These are phyloP conservation scores for Globisporangium alternatum DNA, from an alignment of 352 stramenopile species.

Conservation along the genomic window DNA sequence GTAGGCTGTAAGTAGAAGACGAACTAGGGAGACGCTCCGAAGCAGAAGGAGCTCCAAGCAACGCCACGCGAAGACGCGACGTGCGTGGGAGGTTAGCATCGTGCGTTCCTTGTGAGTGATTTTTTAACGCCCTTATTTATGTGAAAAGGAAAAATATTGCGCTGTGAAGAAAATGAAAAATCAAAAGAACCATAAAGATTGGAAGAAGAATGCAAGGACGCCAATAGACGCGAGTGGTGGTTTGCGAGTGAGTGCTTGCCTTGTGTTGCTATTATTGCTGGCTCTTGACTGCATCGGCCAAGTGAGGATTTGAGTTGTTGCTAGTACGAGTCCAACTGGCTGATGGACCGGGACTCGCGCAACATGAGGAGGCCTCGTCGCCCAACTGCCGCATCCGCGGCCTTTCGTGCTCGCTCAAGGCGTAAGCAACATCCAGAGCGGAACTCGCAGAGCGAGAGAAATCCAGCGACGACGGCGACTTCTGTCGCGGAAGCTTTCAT, in stretches of 20 bases:
- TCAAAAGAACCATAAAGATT: constrained; percentile 4
- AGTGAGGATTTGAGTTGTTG: background rate
- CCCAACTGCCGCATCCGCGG: background rate
- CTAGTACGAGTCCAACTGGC: background rate
- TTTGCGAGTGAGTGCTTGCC: background rate
- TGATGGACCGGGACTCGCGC: background rate
- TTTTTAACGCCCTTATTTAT: constrained; percentile 9
- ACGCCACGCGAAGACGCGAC: background rate
- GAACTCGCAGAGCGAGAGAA: background rate
- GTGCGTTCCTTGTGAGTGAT: background rate
- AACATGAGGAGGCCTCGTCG: background rate
- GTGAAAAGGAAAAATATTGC: constrained; percentile 10
- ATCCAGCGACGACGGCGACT: background rate
- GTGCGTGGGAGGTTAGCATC: background rate
- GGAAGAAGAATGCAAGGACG: background rate
- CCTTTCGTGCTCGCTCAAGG: background rate
- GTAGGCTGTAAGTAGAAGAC: constrained; percentile 10
- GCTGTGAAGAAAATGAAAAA: constrained; percentile 8
- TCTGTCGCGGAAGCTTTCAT: background rate
- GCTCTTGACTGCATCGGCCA: background rate
- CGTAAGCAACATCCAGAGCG: background rate
- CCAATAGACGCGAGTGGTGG: background rate
- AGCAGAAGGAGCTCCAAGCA: background rate
- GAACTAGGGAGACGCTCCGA: background rate
- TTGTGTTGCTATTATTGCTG: background rate